These are phyloP conservation scores for Kwoniella dejecticola DNA, from an alignment of 768 basidiomycete species.

Conservation along the genomic window DNA sequence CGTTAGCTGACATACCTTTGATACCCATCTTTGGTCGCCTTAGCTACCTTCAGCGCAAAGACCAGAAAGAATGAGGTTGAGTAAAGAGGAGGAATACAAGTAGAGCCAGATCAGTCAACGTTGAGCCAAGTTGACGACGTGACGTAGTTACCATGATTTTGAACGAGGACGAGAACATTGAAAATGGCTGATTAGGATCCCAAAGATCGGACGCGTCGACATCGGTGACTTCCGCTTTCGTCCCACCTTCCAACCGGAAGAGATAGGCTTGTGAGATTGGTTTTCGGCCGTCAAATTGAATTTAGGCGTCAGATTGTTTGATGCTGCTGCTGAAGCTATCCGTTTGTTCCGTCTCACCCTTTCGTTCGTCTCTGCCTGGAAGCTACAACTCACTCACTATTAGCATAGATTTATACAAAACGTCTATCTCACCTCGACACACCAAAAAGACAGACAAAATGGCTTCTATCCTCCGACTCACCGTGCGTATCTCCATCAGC, in stretches of 20 bases:
- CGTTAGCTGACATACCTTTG: slow-evolving; percentile 61
- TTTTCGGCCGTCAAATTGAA: slow-evolving; percentile 19
- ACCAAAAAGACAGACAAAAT: slow-evolving; percentile 26
- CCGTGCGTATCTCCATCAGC: slow-evolving; percentile 28
- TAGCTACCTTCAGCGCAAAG: neutral
- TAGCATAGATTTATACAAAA: neutral
- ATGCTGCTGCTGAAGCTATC: neutral
- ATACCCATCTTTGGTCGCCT: slow-evolving; percentile 69
- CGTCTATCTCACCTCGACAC: neutral
- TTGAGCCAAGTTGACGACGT: slow-evolving; percentile 7
- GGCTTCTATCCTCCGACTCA: slow-evolving; percentile 45
- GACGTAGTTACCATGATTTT: slow-evolving; percentile 13
- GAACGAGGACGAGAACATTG: no score
- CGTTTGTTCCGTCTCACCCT: slow-evolving; percentile 16
- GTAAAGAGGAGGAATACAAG: neutral
- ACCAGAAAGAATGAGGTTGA: neutral
- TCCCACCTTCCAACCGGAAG: neutral
- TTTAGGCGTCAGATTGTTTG: no score
- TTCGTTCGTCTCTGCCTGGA: slow-evolving; percentile 2
- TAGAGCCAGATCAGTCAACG: neutral
- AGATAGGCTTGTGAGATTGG: neutral
- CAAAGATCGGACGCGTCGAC: neutral
- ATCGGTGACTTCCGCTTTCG: neutral
- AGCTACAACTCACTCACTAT: neutral
- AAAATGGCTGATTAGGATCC: no score